Evolutionary conservation across 108 stramenopile species (phyloP).

Genomic region (Cyclotella cryptica): DNA sequence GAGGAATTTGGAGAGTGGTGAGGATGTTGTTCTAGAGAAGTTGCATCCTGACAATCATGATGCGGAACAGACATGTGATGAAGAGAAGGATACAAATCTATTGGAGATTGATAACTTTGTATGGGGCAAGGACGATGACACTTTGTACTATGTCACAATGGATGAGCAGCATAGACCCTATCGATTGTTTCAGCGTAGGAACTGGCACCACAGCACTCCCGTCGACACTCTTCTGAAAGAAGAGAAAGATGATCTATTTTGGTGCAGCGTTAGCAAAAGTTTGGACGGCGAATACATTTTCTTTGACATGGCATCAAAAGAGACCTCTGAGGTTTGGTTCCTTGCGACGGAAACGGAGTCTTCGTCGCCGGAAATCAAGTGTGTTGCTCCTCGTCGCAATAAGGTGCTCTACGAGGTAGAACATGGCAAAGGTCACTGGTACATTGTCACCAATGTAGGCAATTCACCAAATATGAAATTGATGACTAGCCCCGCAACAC

Average conservation of each 20-base stretch:
- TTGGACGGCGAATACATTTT: conserved; percentile 68
- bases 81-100: background rate
- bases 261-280: conserved; percentile 59
- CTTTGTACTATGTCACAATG: conserved; percentile 86
- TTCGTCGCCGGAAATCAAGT: conserved; percentile 43
- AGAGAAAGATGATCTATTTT: conserved; percentile 79
- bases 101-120: conserved; percentile 48
- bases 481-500: conserved; percentile 52
- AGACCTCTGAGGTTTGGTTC: conserved; percentile 86
- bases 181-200: conserved; percentile 60
- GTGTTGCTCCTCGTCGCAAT: conserved; percentile 66
- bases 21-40: conserved; percentile 63
- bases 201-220: conserved; percentile 35
- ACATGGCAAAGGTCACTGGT: conserved; percentile 66
- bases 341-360: conserved; percentile 48
- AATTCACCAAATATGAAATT: conserved; percentile 79
- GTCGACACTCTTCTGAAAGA: conserved; percentile 81
- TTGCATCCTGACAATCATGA: conserved; percentile 17
- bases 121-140: conserved; percentile 67
- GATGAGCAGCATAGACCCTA: conserved; percentile 83
- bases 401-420: conserved; percentile 78
- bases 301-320: conserved; percentile 68
- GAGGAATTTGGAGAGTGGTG: conserved; percentile 68
- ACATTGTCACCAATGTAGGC: conserved; percentile 70
- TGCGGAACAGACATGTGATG: background rate